Evolutionary conservation across 306 rosid species (phyloP).

Genomic region (Rosa multiflora): DNA sequence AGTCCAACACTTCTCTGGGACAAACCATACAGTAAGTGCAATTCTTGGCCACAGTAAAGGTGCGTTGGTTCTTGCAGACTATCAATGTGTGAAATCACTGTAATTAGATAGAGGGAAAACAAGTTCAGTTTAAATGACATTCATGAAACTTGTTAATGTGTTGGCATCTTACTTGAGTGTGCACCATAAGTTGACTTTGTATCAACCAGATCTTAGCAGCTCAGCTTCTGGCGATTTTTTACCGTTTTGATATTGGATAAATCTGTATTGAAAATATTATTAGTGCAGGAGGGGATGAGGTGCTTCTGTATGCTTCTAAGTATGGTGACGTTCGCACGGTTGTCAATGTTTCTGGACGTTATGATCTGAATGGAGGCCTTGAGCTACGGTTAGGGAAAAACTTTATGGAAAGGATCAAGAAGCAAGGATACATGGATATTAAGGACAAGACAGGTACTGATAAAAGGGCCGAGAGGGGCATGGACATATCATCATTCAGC

Average conservation of each 20-base stretch:
- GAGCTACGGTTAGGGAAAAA: neutral
- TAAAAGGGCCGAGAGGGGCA: neutral
- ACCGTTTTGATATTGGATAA: neutral
- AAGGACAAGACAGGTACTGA: neutral
- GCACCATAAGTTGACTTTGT: neutral
- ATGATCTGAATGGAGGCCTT: neutral
- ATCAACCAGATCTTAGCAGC: constrained; percentile 1
- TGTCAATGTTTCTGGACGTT: constrained; percentile 10
- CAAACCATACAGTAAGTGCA: neutral
- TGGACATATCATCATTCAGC: neutral
- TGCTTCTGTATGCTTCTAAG: neutral
- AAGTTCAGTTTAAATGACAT: neutral
- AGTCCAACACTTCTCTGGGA: neutral
- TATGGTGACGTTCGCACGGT: neutral
- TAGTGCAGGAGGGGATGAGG: neutral
- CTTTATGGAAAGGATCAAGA: neutral
- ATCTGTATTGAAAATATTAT: neutral
- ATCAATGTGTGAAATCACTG: neutral
- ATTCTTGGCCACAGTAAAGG: constrained; percentile 6
- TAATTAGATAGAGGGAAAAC: neutral
- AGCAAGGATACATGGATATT: neutral
- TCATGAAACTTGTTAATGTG: neutral
- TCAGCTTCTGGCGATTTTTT: neutral
- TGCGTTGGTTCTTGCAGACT: constrained; percentile 11
- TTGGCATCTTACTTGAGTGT: neutral